These are phyloP conservation scores for Cephalotrichum gorgonifer DNA, from an alignment of 2,329 filamentous ascomycete genomes.

Conservation along the genomic window DNA sequence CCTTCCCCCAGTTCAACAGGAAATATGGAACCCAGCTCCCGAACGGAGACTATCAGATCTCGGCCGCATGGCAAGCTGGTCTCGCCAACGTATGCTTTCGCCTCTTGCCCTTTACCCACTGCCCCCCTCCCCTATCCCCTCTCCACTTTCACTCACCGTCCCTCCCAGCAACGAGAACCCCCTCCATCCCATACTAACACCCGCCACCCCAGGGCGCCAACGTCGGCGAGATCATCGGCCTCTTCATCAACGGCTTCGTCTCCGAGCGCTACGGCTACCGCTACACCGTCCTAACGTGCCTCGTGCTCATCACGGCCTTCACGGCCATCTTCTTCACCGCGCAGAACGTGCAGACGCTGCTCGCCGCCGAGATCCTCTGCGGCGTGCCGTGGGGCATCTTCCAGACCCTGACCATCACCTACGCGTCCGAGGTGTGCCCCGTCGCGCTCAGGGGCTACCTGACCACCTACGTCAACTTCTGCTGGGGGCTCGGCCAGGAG, in stretches of 20 bases:
- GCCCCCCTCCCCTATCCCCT: not conserved
- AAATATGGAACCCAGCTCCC: conserved; percentile 14
- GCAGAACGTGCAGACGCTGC: conserved; percentile 21
- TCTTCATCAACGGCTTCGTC: conserved; percentile 37
- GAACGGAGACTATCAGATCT: conserved; percentile 22
- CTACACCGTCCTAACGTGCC: conserved; percentile 29
- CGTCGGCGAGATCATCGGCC: conserved; percentile 55
- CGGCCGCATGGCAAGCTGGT: conserved; percentile 38
- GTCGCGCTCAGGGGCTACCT: conserved; percentile 29
- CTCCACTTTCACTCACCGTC: conserved; percentile 29
- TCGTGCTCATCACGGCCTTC: conserved; percentile 26
- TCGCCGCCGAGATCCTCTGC: conserved; percentile 32
- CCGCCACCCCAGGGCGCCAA: conserved; percentile 36
- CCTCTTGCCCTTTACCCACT: conserved; percentile 23
- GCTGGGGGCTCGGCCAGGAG: conserved; percentile 34
- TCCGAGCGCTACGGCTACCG: conserved; percentile 31
- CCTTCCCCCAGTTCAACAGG: conserved; percentile 14
- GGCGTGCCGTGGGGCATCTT: conserved; percentile 25
- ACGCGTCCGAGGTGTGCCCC: conserved; percentile 33
- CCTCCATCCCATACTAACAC: not conserved
- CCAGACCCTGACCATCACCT: conserved; percentile 29
- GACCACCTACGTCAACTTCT: conserved; percentile 35
- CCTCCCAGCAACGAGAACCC: conserved; percentile 34
- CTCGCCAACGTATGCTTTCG: not conserved
- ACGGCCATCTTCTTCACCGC: conserved; percentile 39